Percentiles rank a stretch among this genome's conserved stretches.
phyloP scores from a whole-genome alignment of 2,329 filamentous ascomycete species.

The Sarocladium kiliense region DNA sequence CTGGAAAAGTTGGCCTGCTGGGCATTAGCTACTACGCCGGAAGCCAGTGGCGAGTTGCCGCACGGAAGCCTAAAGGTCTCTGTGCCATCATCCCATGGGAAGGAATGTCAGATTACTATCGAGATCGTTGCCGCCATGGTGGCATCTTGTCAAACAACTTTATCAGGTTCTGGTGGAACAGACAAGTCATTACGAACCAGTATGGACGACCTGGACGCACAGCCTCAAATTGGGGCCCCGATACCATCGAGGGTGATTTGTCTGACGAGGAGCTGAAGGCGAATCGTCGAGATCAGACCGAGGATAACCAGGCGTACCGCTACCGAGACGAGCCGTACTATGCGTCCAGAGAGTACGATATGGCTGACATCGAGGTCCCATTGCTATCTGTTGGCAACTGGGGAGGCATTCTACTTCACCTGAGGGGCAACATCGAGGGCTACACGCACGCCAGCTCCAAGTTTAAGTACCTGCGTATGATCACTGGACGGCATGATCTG shows the following conservation, averaged over 20 bases:
- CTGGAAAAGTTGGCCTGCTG: constrained; percentile 40
- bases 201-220: constrained; percentile 52
- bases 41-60: constrained; percentile 42
- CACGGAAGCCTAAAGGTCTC: constrained; percentile 37
- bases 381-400: constrained; percentile 55
- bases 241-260: constrained; percentile 55
- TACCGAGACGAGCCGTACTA: constrained; percentile 63
- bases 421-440: constrained; percentile 64
- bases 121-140: constrained; percentile 55
- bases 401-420: constrained; percentile 59
- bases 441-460: constrained; percentile 59
- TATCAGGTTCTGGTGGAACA: constrained; percentile 57
- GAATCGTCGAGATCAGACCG: constrained; percentile 43
- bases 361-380: constrained; percentile 63
- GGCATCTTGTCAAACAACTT: constrained; percentile 53
- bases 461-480: constrained; percentile 64
- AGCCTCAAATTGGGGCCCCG: constrained; percentile 47
- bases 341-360: constrained; percentile 57
- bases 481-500: constrained; percentile 65
- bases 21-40: constrained; percentile 41
- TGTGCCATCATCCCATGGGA: constrained; percentile 45
- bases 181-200: constrained; percentile 62
- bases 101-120: constrained; percentile 49
- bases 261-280: constrained; percentile 42
- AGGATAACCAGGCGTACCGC: constrained; percentile 40